Percentiles rank a stretch among this genome's conserved stretches.
These are phyloP conservation scores for Apium graveolens DNA, from an alignment of 129 eudicot species.

Conservation along the genomic window DNA sequence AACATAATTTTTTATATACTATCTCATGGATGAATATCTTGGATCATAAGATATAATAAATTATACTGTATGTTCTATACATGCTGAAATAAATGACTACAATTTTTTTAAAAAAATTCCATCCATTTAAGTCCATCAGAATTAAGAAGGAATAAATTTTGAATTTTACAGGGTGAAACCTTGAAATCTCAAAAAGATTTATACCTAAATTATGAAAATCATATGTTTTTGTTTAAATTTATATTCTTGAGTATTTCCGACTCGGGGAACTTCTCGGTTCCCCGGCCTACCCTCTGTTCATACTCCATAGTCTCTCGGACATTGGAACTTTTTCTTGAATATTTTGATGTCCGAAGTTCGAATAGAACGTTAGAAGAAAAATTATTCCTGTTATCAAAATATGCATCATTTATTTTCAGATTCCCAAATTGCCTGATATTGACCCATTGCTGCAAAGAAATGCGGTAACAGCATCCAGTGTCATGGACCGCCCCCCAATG, in stretches of 20 bases:
- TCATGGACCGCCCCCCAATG: conserved; percentile 97
- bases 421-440: conserved; percentile 88
- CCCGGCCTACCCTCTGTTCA: background rate
- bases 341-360: background rate
- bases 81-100: background rate
- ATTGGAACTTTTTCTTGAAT: background rate
- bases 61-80: background rate
- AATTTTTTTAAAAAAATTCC: background rate
- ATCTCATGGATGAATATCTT: background rate
- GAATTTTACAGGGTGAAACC: background rate
- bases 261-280: background rate
- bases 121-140: background rate
- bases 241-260: background rate
- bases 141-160: background rate
- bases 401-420: conserved; percentile 26
- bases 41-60: background rate
- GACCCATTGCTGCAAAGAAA: conserved; percentile 74
- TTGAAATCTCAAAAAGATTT: background rate
- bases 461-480: conserved; percentile 69
- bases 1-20: background rate
- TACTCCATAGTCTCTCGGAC: background rate
- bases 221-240: too few relatives aligned
- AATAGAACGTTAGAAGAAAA: background rate
- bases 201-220: background rate
- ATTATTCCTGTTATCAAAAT: background rate